These are phyloP conservation scores for Panicum hallii DNA, from an alignment of 202 grass and related monocot species.

Conservation along the genomic window DNA sequence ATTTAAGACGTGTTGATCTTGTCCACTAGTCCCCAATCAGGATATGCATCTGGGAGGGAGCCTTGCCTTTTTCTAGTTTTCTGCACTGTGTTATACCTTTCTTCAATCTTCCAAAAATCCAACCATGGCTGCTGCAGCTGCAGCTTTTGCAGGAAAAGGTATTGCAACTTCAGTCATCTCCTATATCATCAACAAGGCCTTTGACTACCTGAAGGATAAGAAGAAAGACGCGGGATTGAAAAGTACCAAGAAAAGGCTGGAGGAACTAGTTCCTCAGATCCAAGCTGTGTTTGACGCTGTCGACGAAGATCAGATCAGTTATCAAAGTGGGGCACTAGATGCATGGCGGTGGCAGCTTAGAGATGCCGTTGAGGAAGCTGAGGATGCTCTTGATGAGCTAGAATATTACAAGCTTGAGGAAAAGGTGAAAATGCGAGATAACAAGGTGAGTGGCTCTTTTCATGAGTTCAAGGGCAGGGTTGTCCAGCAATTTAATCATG, in stretches of 20 bases:
- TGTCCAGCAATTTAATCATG: conserved; percentile 24
- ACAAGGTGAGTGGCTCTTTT: conserved; percentile 44
- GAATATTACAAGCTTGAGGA: conserved; percentile 23
- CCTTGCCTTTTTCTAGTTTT: not conserved
- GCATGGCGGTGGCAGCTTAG: conserved; percentile 8
- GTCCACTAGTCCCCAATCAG: not conserved
- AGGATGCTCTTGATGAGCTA: not conserved
- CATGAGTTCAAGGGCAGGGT: conserved; percentile 49
- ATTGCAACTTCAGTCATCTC: conserved; percentile 22
- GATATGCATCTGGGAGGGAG: not conserved
- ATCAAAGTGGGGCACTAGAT: not conserved
- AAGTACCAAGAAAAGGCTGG: conserved; percentile 20
- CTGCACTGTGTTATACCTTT: not conserved
- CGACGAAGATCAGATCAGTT: not conserved
- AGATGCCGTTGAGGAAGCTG: conserved; percentile 5
- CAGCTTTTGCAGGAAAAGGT: conserved; percentile 35
- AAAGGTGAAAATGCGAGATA: conserved; percentile 23
- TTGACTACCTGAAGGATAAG: conserved; percentile 22
- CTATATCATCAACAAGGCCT: conserved; percentile 34
- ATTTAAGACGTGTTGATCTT: not conserved
- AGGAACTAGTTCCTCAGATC: conserved; percentile 36
- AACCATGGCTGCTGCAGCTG: conserved; percentile 17
- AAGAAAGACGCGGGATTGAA: not conserved
- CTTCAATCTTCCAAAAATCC: not conserved
- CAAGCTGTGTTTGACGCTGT: not conserved